Base-by-base conservation (phyloP, 139 green algal genomes). In the Chlorella sp. region DNA sequence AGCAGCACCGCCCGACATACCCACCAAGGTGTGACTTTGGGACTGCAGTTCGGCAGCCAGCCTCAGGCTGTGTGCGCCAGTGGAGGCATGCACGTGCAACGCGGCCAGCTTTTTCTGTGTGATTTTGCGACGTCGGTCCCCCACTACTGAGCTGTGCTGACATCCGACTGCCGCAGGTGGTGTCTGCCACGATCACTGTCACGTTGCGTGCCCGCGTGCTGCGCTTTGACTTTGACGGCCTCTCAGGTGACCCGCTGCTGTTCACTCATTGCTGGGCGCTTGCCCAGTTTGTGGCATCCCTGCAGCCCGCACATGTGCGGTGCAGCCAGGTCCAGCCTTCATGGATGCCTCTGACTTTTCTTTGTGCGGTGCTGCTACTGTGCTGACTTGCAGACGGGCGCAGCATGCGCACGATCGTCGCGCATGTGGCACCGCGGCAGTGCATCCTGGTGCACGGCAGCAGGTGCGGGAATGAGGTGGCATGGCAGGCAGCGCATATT, bases 1-100 rank as follows among this genome's bases (percentile, higher is more conserved):
- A 0, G 58, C 40, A n/a, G 64, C 68, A 16, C 62, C 85, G 7
- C 75, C 83, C 13, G 60, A 88, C 36, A 32, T 83, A 5, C 92
- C 94, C 64, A 96, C 93, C 72, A 96, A 96, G 88, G 72, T 38
- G 30, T 16, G 72, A n/a, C n/a, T n/a, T n/a, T n/a, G n/a, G n/a
- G n/a, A n/a, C n/a, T n/a, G n/a, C n/a, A n/a, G n/a, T n/a, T n/a
- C n/a, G n/a, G n/a, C n/a, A n/a, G n/a, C n/a, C n/a, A n/a, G n/a
- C n/a, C n/a, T n/a, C n/a, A n/a, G n/a, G n/a, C n/a, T n/a, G n/a
- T n/a, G n/a, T n/a, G n/a, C n/a, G n/a, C n/a, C n/a, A n/a, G n/a
- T n/a, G n/a, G n/a, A n/a, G n/a, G n/a, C n/a, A n/a, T n/a, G n/a
- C n/a, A n/a, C 56, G 28, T 65, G 56, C 11, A 65, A 24, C 11